These are phyloP conservation scores for Rhododendron vialii DNA, from an alignment of 148 eudicot genomes.

Conservation along the genomic window DNA sequence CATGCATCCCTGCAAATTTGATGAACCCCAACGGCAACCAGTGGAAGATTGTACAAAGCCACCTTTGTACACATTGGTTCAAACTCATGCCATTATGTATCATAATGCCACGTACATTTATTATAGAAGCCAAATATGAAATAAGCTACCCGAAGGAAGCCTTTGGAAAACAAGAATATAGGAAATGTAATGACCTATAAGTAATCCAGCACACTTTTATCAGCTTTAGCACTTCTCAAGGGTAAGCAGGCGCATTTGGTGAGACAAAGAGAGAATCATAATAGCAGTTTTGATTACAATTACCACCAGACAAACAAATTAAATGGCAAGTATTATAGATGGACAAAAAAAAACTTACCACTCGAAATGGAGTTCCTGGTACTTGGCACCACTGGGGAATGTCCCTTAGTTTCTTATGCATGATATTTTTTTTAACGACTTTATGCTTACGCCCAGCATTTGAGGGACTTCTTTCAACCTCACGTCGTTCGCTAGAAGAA, in stretches of 20 bases:
- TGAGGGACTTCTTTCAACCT: slow-evolving; percentile 24
- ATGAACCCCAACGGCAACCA: background rate
- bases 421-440: slow-evolving; percentile 11
- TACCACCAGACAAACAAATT: background rate
- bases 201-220: background rate
- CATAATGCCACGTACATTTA: background rate
- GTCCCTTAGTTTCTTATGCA: slow-evolving; percentile 37
- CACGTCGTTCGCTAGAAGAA: slow-evolving; percentile 23
- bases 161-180: background rate
- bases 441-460: slow-evolving; percentile 25
- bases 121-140: background rate
- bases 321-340: background rate
- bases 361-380: slow-evolving; percentile 85
- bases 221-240: background rate
- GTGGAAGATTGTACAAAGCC: background rate
- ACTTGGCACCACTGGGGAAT: slow-evolving; percentile 72
- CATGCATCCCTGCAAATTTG: background rate
- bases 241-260: background rate
- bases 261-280: slow-evolving; percentile 1
- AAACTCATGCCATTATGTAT: background rate
- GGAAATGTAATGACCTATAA: background rate
- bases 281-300: background rate
- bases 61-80: background rate
- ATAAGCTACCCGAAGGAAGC: background rate
- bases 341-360: slow-evolving; percentile 44